Evolutionary conservation across 768 basidiomycete species (phyloP), one percentile per base, ranked within the genome.

Genomic region (Panellus pusillus): DNA sequence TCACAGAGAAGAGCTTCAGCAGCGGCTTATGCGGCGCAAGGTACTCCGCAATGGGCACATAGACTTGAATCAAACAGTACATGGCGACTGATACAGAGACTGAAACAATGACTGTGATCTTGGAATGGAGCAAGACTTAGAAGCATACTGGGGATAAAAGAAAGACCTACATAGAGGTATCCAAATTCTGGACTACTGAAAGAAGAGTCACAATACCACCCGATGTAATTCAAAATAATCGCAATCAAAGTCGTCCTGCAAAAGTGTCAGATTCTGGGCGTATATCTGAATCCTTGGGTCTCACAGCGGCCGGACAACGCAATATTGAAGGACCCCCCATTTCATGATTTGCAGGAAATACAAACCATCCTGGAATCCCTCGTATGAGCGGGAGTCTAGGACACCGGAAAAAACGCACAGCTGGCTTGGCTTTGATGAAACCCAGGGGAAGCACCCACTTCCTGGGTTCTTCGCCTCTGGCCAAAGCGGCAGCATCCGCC

Each of bases 21-120:
- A 90, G 62, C 2, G 88, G 89, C 44, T 77, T 75, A 48, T 81
- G 79, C 0, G 78, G 79, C 9, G 75, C 70, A n/a, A 91, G 72
- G 40, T 81, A 71, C 12, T 67, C 68, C 7, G 81, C 68, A 14
- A 90, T 74, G 0, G 80, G 68, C 8, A 88, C 58, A 61, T 87
- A 89, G 15, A 92, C 70, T 64, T 91, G 89, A 18, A 91, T 70
- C 52, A 88, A 67, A 64, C 86, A 87, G 65, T 87, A 91, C 87
- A 90, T 89, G 29, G 87, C 86, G 48, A 90, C 64, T 0, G 87
- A 79, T 15, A 92, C 88, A 0, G 87, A 89, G 35, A 86, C 61
- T 2, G 87, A 87, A 36, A 89, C 79, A 40, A 86, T 69, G 32
- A 78, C 63, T 3, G 76, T 73, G 53, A 87, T 83, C 85, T 86